phyloP scores from a whole-genome alignment of 148 eudicot species.

The Persicaria tinctoria region DNA sequence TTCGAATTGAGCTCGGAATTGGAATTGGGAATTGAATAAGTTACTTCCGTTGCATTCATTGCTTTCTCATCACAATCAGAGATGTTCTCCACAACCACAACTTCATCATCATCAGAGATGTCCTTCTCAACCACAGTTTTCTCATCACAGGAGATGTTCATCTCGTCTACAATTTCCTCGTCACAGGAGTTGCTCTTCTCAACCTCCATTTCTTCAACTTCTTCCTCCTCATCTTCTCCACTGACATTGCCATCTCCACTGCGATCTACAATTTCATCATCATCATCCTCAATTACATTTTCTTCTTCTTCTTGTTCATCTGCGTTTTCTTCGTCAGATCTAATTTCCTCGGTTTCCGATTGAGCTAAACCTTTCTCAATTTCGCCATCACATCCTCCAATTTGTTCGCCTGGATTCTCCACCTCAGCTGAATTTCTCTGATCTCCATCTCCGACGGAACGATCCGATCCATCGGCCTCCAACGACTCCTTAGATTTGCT shows the following conservation, averaged over 20 bases:
- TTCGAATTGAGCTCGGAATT: neutral
- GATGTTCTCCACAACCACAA: neutral
- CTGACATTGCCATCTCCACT: neutral
- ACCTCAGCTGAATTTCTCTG: neutral
- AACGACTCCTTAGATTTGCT: conserved; percentile 8
- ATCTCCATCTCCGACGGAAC: conserved; percentile 10
- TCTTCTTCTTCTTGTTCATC: neutral
- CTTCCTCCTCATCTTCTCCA: conserved; percentile 4
- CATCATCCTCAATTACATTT: neutral
- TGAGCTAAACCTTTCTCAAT: conserved; percentile 16
- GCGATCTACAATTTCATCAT: neutral
- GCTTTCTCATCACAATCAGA: conserved; percentile 6
- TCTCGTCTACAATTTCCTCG: neutral
- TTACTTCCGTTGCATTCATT: conserved; percentile 2
- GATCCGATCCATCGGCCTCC: conserved; percentile 9
- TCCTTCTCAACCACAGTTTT: neutral
- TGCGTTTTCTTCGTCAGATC: conserved; percentile 1
- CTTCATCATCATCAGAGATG: neutral
- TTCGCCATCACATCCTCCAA: conserved; percentile 18
- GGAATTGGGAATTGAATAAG: neutral
- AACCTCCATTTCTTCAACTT: neutral
- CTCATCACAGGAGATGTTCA: neutral
- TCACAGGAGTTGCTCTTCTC: no score
- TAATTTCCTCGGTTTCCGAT: neutral
- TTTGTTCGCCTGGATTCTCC: conserved; percentile 5